A percentile compares a stretch with the other conserved stretches of the same genome.
Conservation (phyloP, 2,329 filamentous ascomycete species). For the Aureobasidium sp. region DNA sequence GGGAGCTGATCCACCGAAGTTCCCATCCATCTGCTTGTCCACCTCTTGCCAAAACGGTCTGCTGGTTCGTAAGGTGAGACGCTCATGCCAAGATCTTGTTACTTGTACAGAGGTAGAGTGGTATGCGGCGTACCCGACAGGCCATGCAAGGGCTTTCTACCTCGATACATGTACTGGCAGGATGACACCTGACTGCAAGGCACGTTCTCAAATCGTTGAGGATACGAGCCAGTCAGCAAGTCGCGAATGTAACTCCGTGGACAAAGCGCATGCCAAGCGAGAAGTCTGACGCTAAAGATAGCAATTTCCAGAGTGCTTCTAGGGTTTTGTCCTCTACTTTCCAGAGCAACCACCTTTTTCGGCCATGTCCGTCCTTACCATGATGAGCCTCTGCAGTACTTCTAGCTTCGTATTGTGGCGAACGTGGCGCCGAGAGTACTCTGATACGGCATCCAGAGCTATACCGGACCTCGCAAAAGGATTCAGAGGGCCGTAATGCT, state of each 20-base stretch:
- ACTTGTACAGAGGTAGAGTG: background rate
- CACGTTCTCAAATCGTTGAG: background rate
- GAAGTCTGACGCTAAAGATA: background rate
- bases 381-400: background rate
- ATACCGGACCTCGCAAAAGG: conserved; percentile 4
- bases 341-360: background rate
- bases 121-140: background rate
- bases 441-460: background rate
- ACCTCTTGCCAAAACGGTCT: background rate
- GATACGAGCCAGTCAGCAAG: conserved; percentile 2
- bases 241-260: background rate
- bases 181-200: conserved; percentile 2
- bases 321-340: background rate
- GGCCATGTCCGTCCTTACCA: background rate
- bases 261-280: background rate
- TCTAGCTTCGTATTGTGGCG: background rate
- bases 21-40: background rate
- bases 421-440: background rate
- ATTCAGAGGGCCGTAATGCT: background rate
- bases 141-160: background rate
- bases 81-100: background rate
- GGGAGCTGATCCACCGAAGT: background rate
- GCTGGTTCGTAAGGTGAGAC: background rate
- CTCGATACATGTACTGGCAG: background rate
- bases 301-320: background rate